Percentiles rank a stretch among this genome's conserved stretches.
These are phyloP conservation scores for Fusarium oligoseptatum DNA, from an alignment of 2,329 filamentous ascomycete genomes.

Conservation along the genomic window DNA sequence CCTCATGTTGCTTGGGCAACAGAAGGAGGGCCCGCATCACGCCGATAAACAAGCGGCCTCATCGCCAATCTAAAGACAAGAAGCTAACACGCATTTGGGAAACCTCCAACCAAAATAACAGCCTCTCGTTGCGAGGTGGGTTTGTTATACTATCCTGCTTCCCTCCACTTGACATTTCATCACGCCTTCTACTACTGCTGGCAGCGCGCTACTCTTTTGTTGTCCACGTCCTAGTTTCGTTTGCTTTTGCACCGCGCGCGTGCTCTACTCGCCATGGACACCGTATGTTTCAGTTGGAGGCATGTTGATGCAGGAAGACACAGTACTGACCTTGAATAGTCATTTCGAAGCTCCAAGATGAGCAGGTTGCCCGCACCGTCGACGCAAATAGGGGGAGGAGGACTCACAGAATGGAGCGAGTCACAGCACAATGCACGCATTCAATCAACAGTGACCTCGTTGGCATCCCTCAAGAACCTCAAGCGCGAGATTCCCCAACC, in stretches of 20 bases:
- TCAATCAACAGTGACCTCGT: slow-evolving; percentile 58
- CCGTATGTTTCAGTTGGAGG: slow-evolving; percentile 39
- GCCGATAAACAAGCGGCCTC: slow-evolving; percentile 44
- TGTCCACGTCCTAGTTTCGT: slow-evolving; percentile 47
- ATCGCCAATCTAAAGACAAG: slow-evolving; percentile 41
- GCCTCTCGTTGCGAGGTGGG: slow-evolving; percentile 34
- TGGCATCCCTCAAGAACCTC: slow-evolving; percentile 55
- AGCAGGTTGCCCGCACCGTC: slow-evolving; percentile 51
- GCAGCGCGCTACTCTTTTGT: slow-evolving; percentile 56
- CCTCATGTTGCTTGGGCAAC: slow-evolving; percentile 38
- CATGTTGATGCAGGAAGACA: not conserved
- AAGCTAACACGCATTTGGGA: slow-evolving; percentile 41
- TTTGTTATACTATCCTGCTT: slow-evolving; percentile 17
- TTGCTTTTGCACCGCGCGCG: slow-evolving; percentile 41
- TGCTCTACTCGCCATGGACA: slow-evolving; percentile 49
- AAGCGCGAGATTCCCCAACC: slow-evolving; percentile 66
- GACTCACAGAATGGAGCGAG: slow-evolving; percentile 68
- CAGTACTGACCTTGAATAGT: slow-evolving; percentile 32
- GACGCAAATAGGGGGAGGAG: slow-evolving; percentile 48
- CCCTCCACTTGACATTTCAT: slow-evolving; percentile 26
- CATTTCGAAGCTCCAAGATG: slow-evolving; percentile 48
- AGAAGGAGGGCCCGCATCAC: slow-evolving; percentile 1
- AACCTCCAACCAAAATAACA: slow-evolving; percentile 43
- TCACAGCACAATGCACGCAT: slow-evolving; percentile 71
- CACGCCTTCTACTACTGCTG: slow-evolving; percentile 42